phyloP scores from a whole-genome alignment of 345 rosid species.

The Streptanthus diversifolius region DNA sequence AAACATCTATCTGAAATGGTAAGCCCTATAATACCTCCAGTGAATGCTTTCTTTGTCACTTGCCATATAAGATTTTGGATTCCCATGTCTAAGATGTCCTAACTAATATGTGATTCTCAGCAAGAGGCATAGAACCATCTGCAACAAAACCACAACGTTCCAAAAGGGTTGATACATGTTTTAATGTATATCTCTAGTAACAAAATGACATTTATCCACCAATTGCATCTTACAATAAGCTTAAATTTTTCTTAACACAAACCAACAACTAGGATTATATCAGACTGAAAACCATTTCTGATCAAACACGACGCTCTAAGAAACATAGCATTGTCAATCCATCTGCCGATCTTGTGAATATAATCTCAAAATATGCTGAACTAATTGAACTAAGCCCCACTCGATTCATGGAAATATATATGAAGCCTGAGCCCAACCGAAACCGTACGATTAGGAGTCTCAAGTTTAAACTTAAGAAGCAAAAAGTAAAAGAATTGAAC shows the following conservation, averaged over 20 bases:
- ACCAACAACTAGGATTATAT: background rate
- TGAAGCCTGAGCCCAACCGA: too few relatives aligned
- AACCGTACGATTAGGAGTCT: too few relatives aligned
- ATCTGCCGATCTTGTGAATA: background rate
- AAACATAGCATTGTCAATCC: conserved; percentile 6
- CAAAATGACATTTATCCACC: background rate
- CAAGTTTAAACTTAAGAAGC: too few relatives aligned
- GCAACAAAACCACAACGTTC: conserved; percentile 23
- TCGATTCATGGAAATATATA: background rate
- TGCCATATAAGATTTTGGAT: conserved; percentile 45
- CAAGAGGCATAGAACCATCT: conserved; percentile 37
- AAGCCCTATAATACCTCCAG: conserved; percentile 56
- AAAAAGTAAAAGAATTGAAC: background rate
- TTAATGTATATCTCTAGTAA: background rate
- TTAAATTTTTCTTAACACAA: background rate
- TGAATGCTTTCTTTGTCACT: conserved; percentile 46
- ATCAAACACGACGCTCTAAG: background rate
- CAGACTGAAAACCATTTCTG: background rate
- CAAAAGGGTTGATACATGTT: background rate
- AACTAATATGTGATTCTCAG: conserved; percentile 17
- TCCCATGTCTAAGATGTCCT: conserved; percentile 43
- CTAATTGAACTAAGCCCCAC: background rate
- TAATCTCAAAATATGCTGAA: background rate
- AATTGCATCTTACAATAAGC: background rate
- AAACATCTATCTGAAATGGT: conserved; percentile 67